These are phyloP conservation scores for Nidularia pulvinata DNA, from an alignment of 768 basidiomycete species.

Conservation along the genomic window DNA sequence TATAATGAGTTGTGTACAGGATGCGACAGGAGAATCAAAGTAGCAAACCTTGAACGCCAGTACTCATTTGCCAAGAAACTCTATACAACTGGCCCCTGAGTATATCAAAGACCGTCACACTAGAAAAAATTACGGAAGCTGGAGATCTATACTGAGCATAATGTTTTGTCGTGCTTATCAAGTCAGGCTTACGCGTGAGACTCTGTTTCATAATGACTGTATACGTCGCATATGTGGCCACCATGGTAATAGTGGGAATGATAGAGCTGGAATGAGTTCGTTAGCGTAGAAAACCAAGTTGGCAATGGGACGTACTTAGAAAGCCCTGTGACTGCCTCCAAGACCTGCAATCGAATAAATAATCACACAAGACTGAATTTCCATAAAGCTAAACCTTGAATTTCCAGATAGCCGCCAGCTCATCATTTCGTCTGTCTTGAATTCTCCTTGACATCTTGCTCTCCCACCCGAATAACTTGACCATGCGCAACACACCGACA, in stretches of 20 bases:
- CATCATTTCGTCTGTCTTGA: slow-evolving; percentile 58
- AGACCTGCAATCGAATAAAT: too few species aligned
- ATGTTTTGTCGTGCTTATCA: not conserved
- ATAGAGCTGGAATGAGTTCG: slow-evolving; percentile 31
- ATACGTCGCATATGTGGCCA: slow-evolving; percentile 58
- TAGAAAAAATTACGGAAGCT: not conserved
- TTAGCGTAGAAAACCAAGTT: not conserved
- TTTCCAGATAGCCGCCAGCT: slow-evolving; percentile 57
- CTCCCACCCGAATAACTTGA: slow-evolving; percentile 77
- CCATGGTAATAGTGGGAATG: slow-evolving; percentile 61
- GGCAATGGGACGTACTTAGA: slow-evolving; percentile 19
- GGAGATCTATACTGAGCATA: not conserved
- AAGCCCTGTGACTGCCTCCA: too few species aligned
- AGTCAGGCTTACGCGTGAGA: not conserved
- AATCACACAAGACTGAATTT: too few species aligned
- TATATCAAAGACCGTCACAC: slow-evolving; percentile 58
- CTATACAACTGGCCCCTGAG: slow-evolving; percentile 47
- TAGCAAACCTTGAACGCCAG: slow-evolving; percentile 4
- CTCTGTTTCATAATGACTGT: slow-evolving; percentile 20
- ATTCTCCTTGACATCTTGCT: slow-evolving; percentile 54
- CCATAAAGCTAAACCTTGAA: slow-evolving; percentile 15
- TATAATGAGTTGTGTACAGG: not conserved
- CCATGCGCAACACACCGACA: slow-evolving; percentile 61
- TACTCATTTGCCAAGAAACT: slow-evolving; percentile 12
- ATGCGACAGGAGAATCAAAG: not conserved